phyloP scores from a whole-genome alignment of 2,329 filamentous ascomycete genomes.

The Epichloe sibirici region DNA sequence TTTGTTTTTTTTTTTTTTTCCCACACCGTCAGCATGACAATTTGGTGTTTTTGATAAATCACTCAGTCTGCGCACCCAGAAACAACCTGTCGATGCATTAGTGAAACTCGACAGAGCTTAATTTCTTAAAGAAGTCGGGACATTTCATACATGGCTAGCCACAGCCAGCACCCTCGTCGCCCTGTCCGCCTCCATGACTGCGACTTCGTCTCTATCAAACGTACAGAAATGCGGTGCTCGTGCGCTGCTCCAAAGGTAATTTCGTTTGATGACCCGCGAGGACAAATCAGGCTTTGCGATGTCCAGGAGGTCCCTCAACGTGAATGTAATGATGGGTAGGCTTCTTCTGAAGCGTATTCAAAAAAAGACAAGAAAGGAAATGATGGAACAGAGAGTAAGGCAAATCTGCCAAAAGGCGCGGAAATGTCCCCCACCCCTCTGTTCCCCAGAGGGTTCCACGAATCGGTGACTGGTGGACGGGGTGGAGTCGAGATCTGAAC shows the following conservation, averaged over 20 bases:
- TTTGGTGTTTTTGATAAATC: too few relatives aligned
- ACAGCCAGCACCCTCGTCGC: constrained; percentile 67
- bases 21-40: neutral
- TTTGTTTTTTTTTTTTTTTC: neutral
- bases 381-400: too few relatives aligned
- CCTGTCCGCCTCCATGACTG: constrained; percentile 18
- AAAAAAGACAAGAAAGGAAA: too few relatives aligned
- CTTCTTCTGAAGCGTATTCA: too few relatives aligned
- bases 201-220: neutral
- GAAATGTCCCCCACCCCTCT: neutral
- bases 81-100: constrained; percentile 23
- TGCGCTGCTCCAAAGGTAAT: neutral
- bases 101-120: too few relatives aligned
- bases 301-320: too few relatives aligned
- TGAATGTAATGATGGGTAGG: too few relatives aligned
- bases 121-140: neutral
- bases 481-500: neutral
- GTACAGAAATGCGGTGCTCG: too few relatives aligned
- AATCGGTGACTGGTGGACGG: neutral
- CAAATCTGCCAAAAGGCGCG: neutral
- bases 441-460: neutral
- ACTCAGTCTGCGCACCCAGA: constrained; percentile 24
- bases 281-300: too few relatives aligned
- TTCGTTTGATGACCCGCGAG: neutral
- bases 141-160: constrained; percentile 75